Conservation (phyloP, 768 basidiomycete species). For the Coprinopsis cinerea region DNA sequence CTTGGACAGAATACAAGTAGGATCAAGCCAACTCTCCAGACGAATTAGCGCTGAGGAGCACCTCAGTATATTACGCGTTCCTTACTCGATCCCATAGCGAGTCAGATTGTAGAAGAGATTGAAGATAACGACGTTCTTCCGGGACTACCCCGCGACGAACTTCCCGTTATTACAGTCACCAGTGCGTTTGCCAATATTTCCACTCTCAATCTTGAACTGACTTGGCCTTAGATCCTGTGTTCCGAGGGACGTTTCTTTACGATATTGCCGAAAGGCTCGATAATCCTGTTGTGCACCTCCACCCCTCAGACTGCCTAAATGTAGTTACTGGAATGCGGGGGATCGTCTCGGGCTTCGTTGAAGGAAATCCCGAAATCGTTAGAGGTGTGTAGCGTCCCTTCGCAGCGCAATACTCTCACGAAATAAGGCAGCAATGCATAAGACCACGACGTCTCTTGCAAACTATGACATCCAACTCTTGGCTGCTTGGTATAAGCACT, state of each 20-base stretch:
- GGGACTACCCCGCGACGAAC: conserved; percentile 53
- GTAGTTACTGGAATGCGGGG: conserved; percentile 47
- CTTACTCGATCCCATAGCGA: conserved; percentile 44
- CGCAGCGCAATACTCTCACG: not conserved
- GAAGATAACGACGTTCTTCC: conserved; percentile 43
- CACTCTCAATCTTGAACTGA: not conserved
- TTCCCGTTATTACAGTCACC: conserved; percentile 54
- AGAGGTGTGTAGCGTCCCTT: conserved; percentile 16
- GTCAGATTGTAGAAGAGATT: conserved; percentile 38
- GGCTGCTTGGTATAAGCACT: conserved; percentile 50
- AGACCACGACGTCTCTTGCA: conserved; percentile 45
- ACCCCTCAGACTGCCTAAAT: conserved; percentile 53
- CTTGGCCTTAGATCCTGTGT: conserved; percentile 32
- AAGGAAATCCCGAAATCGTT: conserved; percentile 23
- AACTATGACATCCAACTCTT: conserved; percentile 58
- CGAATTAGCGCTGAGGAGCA: too few relatives aligned
- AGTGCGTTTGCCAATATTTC: conserved; percentile 29
- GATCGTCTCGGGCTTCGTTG: conserved; percentile 49
- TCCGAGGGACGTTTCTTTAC: conserved; percentile 41
- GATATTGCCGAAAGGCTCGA: conserved; percentile 35
- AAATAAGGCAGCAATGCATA: conserved; percentile 35
- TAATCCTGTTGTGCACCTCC: conserved; percentile 36
- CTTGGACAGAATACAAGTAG: conserved; percentile 49
- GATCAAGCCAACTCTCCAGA: conserved; percentile 10
- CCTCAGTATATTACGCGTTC: conserved; percentile 39